Base-by-base conservation (phyloP, 2,329 filamentous ascomycete genomes). In the Phoma sp. region DNA sequence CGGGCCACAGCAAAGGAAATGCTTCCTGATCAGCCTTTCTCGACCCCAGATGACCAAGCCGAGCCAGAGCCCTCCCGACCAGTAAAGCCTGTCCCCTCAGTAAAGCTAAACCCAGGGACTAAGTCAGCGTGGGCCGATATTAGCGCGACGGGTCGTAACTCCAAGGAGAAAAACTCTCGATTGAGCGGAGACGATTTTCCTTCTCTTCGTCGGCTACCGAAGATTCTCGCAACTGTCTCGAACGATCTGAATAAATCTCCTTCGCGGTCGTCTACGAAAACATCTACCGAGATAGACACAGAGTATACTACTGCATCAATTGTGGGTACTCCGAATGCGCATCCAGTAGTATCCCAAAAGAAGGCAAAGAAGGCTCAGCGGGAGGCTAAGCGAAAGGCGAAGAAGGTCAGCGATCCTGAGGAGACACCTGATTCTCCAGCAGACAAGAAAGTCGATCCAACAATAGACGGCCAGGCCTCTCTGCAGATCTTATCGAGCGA, bases 341-440 rank as follows among this genome's bases (percentile, higher is more conserved):
- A 45, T 13, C 45, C 51, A 3, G 29, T 49, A 9, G 46, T 66
- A 2, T 62, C 65, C 11, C 58, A 65, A 38, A 69, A 63, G 52
- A 69, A 65, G 55, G 55, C 57, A 13, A 66, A 67, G 37, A 71
- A 70, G 47, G 39, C 54, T 4, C 52, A 57, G 27, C 57, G 61
- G 1, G 54, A 64, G 25, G 35, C 44, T 3, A 58, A 61, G 36
- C 62, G 61, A 10, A 71, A 69, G 36, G 58, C 57, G 29, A 68
- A 63, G 46, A 65, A 64, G 49, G 14, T 47, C 4, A 32, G 38
- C 13, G 44, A 37, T 2, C 9, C 42, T 32, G 55, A 55, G 11
- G 39, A 47, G 22, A 18, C 29, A 36, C 23, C 29, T 22, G 35
- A n/a, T 10, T 38, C 32, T 24, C 25, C 23, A 43, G n/a, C 38